Evolutionary conservation across 2,329 filamentous ascomycete genomes (phyloP), one percentile per base, ranked within the genome.

Genomic region (Aureobasidium lini): DNA sequence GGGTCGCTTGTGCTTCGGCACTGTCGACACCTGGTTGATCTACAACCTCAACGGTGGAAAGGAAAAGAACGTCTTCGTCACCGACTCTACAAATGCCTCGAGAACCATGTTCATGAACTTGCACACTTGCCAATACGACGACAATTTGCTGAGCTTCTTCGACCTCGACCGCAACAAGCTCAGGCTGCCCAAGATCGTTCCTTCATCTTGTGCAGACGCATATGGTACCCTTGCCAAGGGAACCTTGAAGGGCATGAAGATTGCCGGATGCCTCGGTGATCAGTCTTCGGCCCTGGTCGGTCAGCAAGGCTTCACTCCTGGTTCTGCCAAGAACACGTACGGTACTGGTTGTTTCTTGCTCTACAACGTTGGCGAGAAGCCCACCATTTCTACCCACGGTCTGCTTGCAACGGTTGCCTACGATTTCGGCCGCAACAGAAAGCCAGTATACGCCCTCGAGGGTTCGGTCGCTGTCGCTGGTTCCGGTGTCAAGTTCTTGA

Each of bases 31-130:
- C 1, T 95, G 90, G 90, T 78, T 95, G 61, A 81, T 95, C 54
- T 95, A 89, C 75, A 84, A 85, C 65, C 80, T 95, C 59, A 89
- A 93, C 69, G 89, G 88, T 59, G 85, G 87, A 47, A 79, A 79
- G 34, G 79, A 84, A 53, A 82, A 80, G 52, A 81, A 85, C 61
- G 73, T 90, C 37, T 85, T 88, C 69, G 88, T 95, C 62, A 94
- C 90, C 0, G 90, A 95, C 72, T 84, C 87, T 58, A 89, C 88
- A 63, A 95, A 95, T 70, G 90, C 90, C n/a, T 92, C 88, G 54
- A 81, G 90, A 69, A 95, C 90, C 63, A 94, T 95, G 89, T 93
- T 95, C 73, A 90, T 94, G 85, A 90, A 95, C 75, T 78, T 95
- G 56, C 80, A 85, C 66, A 91, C 86, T n/a, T 79, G 89, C 61